A percentile compares a stretch with the other conserved stretches of the same genome.
Conservation (phyloP, 2,329 filamentous ascomycete species). For the Knoxdaviesia capensis region DNA sequence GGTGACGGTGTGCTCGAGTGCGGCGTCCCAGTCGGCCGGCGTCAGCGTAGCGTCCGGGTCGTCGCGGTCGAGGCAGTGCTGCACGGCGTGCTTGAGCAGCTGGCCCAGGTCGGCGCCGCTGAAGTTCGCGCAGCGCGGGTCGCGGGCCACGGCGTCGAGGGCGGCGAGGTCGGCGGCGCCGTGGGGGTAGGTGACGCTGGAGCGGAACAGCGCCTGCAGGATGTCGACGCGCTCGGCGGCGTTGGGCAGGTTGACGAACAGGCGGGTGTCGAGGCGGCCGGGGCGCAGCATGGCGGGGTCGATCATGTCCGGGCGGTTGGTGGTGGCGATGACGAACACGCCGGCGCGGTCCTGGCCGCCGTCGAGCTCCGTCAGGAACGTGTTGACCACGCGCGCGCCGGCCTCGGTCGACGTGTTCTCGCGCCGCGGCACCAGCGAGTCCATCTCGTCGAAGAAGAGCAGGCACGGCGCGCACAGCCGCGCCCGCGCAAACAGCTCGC, state of each 20-base stretch:
- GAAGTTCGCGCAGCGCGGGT: constrained; percentile 51
- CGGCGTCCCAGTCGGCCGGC: constrained; percentile 29
- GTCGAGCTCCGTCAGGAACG: constrained; percentile 83
- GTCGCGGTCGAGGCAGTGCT: constrained; percentile 22
- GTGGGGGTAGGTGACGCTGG: constrained; percentile 16
- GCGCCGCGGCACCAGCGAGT: constrained; percentile 72
- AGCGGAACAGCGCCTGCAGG: constrained; percentile 43
- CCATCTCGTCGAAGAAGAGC: constrained; percentile 94
- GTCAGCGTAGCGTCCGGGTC: constrained; percentile 14
- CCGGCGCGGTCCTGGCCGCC: constrained; percentile 62
- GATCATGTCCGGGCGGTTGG: constrained; percentile 90
- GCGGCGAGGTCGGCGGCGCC: constrained; percentile 26
- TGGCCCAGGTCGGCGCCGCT: constrained; percentile 44
- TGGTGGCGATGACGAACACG: constrained; percentile 88
- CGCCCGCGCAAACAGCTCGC: constrained; percentile 79
- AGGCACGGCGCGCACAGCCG: constrained; percentile 77
- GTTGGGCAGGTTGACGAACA: constrained; percentile 76
- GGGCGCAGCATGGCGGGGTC: constrained; percentile 88
- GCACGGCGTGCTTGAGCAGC: constrained; percentile 25
- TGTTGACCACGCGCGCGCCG: constrained; percentile 80
- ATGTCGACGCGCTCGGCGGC: constrained; percentile 70
- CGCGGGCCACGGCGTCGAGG: constrained; percentile 45
- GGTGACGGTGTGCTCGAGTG: constrained; percentile 24
- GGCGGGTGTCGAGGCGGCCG: constrained; percentile 67
- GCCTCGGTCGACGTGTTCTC: constrained; percentile 65